Base-by-base conservation (phyloP, 1,139 yeast species). In the Suhomyces kunorum region DNA sequence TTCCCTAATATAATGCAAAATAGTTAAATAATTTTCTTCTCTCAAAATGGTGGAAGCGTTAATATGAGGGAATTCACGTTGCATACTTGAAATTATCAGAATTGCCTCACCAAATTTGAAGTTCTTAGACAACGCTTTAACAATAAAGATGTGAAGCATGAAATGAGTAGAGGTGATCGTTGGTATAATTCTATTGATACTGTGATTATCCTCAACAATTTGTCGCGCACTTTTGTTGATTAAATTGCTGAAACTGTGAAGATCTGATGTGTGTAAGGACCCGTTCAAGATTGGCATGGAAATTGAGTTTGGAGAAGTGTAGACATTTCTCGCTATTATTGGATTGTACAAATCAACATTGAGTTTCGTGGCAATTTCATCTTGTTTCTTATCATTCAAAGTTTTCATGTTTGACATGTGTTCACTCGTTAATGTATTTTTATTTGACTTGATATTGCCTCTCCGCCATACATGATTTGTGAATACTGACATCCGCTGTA, bases 211-310 rank as follows among this genome's bases (percentile, higher is more conserved):
- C 3, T 44, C 36, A 28, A 53, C 32, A 38, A 54, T 46, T 22
- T 45, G 43, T 17, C 39, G 30, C 6, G 65, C 50, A 20, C 58
- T 43, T 1, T 47, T 34, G 12, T 47, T 44, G 4, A 68, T 46
- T 29, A 66, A 47, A 3, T 36, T 36, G 16, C 47, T 43, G 43
- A 70, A 68, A 4, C 43, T 34, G 0, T 75, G 75, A 25, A 69
- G 49, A 42, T 71, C 76, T 5, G 50, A 47, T 0, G 57, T 44
- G 9, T 40, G 42, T 3, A 71, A 22, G 0, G 51, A 44, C 0
- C 70, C 74, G 20, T 56, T 53, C 5, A 71, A 41, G 4, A 66
- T 44, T 5, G 67, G 60, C 32, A 48, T 45, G 19, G 59, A 55
- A 5, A 46, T 43, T 7, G 52, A 47, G 6, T 49, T 52, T 2